Percentiles rank a stretch among this genome's conserved stretches.
Evolutionary conservation across 2,329 filamentous ascomycete genomes (phyloP).

Genomic region (Fusarium algeriense): DNA sequence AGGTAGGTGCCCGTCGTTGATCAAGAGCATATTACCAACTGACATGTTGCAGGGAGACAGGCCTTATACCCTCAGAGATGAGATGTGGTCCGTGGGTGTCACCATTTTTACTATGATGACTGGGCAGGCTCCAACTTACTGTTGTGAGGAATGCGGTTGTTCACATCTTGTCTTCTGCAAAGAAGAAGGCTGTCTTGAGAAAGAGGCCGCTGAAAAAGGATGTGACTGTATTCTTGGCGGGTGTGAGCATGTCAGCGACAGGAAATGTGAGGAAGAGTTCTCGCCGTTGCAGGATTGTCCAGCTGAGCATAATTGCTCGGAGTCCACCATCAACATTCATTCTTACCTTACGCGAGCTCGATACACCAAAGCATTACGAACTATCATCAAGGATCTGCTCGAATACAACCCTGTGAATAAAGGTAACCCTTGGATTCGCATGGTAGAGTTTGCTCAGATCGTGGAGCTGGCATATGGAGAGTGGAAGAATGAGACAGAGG

Average conservation of each 20-base stretch:
- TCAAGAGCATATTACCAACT: background rate
- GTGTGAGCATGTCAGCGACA: slow-evolving; percentile 28
- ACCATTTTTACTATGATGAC: slow-evolving; percentile 60
- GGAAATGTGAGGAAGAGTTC: slow-evolving; percentile 19
- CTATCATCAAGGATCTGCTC: slow-evolving; percentile 45
- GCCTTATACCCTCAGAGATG: slow-evolving; percentile 53
- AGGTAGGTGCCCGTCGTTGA: slow-evolving; percentile 6
- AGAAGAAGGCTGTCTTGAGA: slow-evolving; percentile 47
- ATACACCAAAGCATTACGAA: slow-evolving; percentile 47
- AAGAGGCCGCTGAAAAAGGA: slow-evolving; percentile 12
- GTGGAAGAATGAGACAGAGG: slow-evolving; percentile 50
- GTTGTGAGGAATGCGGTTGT: slow-evolving; percentile 38
- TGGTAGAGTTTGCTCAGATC: slow-evolving; percentile 19
- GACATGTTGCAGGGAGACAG: slow-evolving; percentile 44
- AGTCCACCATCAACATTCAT: slow-evolving; percentile 50
- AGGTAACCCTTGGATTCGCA: background rate
- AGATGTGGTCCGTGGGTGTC: slow-evolving; percentile 55
- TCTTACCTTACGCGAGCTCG: slow-evolving; percentile 41
- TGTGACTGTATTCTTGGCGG: slow-evolving; percentile 44
- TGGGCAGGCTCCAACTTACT: slow-evolving; percentile 31
- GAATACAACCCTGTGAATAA: slow-evolving; percentile 35
- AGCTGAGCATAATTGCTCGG: slow-evolving; percentile 35
- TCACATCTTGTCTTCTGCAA: slow-evolving; percentile 50
- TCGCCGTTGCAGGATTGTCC: slow-evolving; percentile 28
- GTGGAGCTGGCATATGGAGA: slow-evolving; percentile 45